phyloP scores from a whole-genome alignment of 2,329 filamentous ascomycete genomes.

The Aspergillus piperis region DNA sequence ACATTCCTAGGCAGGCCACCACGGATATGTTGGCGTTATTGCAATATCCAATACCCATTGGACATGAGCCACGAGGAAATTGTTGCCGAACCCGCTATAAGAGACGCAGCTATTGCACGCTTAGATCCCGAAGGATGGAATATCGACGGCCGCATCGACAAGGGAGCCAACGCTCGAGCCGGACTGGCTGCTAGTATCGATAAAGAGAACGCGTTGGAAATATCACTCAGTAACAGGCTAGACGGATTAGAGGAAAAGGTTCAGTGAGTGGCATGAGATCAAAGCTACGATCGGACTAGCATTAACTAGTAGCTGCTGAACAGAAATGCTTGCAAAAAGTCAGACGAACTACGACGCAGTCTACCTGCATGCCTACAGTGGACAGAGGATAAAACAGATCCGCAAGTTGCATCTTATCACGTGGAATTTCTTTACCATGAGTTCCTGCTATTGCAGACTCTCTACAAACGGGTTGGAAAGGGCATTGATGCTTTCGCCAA shows the following conservation, averaged over 20 bases:
- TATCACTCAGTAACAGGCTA: constrained; percentile 13
- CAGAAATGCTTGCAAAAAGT: not conserved
- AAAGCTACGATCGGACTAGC: too few species aligned
- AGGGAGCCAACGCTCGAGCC: constrained; percentile 15
- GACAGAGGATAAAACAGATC: constrained; percentile 1
- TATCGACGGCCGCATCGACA: constrained; percentile 12
- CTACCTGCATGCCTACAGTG: constrained; percentile 13
- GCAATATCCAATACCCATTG: constrained; percentile 24
- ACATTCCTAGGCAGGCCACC: constrained; percentile 51
- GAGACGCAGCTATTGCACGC: constrained; percentile 14
- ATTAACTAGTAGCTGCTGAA: too few species aligned
- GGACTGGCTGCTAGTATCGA: constrained; percentile 16
- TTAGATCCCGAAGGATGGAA: constrained; percentile 28
- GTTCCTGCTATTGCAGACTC: constrained; percentile 22
- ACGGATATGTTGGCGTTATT: constrained; percentile 43
- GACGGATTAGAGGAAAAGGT: constrained; percentile 8
- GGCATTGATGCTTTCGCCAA: not conserved
- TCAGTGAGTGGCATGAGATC: not conserved
- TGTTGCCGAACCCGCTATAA: constrained; percentile 12
- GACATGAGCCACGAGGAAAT: constrained; percentile 26
- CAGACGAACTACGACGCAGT: not conserved
- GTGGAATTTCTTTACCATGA: constrained; percentile 25
- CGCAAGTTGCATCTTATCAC: constrained; percentile 5
- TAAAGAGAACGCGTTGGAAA: constrained; percentile 25
- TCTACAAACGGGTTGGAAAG: constrained; percentile 18